Percentiles rank a stretch among this genome's conserved stretches.
Conservation (phyloP, 2,329 filamentous ascomycete species). For the Colletotrichum spinosum region DNA sequence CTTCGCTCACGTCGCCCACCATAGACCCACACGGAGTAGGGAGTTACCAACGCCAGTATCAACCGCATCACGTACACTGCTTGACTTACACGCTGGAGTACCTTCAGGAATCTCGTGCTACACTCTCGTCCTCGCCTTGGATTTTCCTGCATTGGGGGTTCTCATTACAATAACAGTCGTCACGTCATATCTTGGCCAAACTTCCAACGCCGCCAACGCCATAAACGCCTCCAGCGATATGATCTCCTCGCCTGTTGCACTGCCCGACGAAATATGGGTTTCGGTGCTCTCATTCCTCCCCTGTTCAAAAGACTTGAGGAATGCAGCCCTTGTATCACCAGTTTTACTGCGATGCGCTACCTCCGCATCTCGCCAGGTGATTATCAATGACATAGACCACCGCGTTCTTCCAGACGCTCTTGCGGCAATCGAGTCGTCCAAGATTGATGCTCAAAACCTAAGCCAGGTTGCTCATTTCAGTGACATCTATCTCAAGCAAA, state of each 20-base stretch:
- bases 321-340: constrained; percentile 22
- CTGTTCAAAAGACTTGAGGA: constrained; percentile 18
- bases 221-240: too few species aligned
- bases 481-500: constrained; percentile 23
- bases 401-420: constrained; percentile 17
- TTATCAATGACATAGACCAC: constrained; percentile 26
- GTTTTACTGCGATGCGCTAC: constrained; percentile 27
- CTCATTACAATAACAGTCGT: too few species aligned
- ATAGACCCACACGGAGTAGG: too few species aligned
- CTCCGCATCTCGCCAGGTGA: constrained; percentile 30
- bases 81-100: too few species aligned
- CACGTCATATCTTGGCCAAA: too few species aligned
- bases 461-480: constrained; percentile 18
- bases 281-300: constrained; percentile 23
- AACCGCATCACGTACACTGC: too few species aligned
- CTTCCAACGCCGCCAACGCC: too few species aligned
- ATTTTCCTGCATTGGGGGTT: too few species aligned
- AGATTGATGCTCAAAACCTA: constrained; percentile 2
- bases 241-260: neutral
- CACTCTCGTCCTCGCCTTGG: neutral
- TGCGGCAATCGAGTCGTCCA: constrained; percentile 19
- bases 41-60: neutral
- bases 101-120: neutral
- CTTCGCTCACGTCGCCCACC: too few species aligned
- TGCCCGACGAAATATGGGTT: constrained; percentile 32